phyloP scores from a whole-genome alignment of 2,329 filamentous ascomycete genomes.

The Fusarium continuum region DNA sequence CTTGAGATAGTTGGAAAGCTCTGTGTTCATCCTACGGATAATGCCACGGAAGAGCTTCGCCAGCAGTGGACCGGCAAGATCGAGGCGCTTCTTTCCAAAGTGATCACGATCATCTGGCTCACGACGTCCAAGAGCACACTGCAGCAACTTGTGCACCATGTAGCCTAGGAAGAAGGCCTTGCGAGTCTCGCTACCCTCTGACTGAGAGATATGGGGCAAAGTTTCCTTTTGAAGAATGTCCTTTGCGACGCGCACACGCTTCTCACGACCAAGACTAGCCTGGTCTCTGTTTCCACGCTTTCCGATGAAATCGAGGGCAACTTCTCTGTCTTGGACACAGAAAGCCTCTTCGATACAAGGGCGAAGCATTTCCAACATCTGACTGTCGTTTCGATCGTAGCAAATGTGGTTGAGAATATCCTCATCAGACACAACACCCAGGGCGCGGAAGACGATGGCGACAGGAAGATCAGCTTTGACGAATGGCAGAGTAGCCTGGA shows the following conservation, averaged over 20 bases:
- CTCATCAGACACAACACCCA: slow-evolving; percentile 96
- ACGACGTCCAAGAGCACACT: slow-evolving; percentile 89
- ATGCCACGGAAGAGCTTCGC: slow-evolving; percentile 96
- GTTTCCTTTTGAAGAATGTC: slow-evolving; percentile 98
- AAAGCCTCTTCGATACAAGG: slow-evolving; percentile 98
- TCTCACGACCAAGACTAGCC: slow-evolving; percentile 76
- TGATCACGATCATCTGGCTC: slow-evolving; percentile 98
- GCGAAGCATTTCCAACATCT: slow-evolving; percentile 97
- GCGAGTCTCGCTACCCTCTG: slow-evolving; percentile 90
- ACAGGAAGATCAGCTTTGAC: slow-evolving; percentile 94
- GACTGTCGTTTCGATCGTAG: slow-evolving; percentile 92
- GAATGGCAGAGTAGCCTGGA: slow-evolving; percentile 91
- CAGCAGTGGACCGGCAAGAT: slow-evolving; percentile 91
- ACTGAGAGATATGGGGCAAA: slow-evolving; percentile 94
- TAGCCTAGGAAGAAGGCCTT: slow-evolving; percentile 99
- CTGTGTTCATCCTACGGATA: slow-evolving; percentile 88
- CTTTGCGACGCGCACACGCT: slow-evolving; percentile 89
- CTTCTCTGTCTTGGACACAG: slow-evolving; percentile 93
- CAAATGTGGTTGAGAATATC: slow-evolving; percentile 98
- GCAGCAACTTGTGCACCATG: slow-evolving; percentile 96
- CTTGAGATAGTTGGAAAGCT: slow-evolving; percentile 90
- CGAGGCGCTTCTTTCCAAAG: slow-evolving; percentile 97
- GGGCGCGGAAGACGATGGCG: slow-evolving; percentile 91
- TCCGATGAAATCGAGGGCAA: slow-evolving; percentile 93
- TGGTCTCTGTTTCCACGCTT: slow-evolving; percentile 78